A percentile compares a stretch with the other conserved stretches of the same genome.
Conservation (phyloP, 1,284 basidiomycete species). For the Uromyces viciae-fabae region DNA sequence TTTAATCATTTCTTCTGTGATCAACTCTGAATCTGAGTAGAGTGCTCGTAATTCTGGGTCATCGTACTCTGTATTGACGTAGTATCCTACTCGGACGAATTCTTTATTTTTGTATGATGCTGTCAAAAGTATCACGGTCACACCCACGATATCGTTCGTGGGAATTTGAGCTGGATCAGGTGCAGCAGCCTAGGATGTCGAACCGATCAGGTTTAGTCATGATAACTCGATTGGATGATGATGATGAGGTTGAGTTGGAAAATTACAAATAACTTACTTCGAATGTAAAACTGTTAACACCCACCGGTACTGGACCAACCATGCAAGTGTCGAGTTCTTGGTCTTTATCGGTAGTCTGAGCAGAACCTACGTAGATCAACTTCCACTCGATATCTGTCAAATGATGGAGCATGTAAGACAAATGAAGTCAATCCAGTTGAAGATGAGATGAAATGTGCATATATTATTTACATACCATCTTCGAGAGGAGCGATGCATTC, state of each 20-base stretch:
- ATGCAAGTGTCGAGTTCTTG: constrained; percentile 76
- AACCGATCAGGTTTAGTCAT: neutral
- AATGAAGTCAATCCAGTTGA: neutral
- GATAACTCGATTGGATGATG: neutral
- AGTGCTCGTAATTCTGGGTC: constrained; percentile 78
- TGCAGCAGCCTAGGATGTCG: constrained; percentile 57
- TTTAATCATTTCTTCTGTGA: constrained; percentile 52
- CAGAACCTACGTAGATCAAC: constrained; percentile 92
- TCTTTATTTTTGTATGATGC: constrained; percentile 87
- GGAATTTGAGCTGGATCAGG: constrained; percentile 70
- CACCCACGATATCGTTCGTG: constrained; percentile 75
- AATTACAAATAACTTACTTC: constrained; percentile 61
- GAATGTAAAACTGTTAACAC: constrained; percentile 96
- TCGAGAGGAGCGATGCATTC: constrained; percentile 90
- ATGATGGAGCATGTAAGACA: neutral
- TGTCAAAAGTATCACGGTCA: constrained; percentile 86
- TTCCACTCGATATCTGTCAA: constrained; percentile 83
- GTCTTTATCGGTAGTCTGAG: constrained; percentile 83
- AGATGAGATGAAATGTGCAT: neutral
- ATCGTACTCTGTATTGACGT: constrained; percentile 98
- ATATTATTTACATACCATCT: constrained; percentile 64
- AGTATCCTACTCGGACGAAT: constrained; percentile 97
- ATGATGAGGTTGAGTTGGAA: constrained; percentile 42
- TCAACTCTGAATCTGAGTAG: constrained; percentile 65
- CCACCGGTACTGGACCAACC: constrained; percentile 88